phyloP scores from a whole-genome alignment of 2,329 filamentous ascomycete species.

The Canariomyces notabilis region DNA sequence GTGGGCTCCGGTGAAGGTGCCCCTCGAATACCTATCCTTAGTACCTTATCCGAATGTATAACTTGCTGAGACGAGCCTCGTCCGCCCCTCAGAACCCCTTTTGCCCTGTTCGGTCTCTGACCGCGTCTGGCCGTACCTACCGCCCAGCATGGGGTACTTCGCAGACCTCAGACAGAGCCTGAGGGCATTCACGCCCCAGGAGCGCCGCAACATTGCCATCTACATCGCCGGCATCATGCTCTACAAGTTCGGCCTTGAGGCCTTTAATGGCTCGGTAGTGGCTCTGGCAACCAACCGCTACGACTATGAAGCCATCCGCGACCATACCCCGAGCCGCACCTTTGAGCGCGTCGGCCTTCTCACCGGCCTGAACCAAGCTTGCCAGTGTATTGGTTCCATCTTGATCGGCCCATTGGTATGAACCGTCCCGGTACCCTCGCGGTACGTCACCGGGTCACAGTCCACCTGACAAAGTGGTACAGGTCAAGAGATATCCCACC shows the following conservation, averaged over 20 bases:
- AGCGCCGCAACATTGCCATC: constrained; percentile 41
- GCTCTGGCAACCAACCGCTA: constrained; percentile 46
- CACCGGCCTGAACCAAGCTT: constrained; percentile 45
- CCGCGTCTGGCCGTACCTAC: background rate
- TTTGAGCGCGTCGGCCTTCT: constrained; percentile 44
- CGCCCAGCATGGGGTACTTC: constrained; percentile 16
- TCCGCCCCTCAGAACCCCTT: too few species aligned
- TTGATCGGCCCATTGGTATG: constrained; percentile 47
- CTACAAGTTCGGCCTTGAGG: constrained; percentile 48
- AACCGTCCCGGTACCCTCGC: too few species aligned
- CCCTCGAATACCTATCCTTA: too few species aligned
- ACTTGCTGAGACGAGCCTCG: too few species aligned
- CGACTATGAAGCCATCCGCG: constrained; percentile 37
- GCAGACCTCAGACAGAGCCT: constrained; percentile 12
- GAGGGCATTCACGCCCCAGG: constrained; percentile 27
- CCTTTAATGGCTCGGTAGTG: constrained; percentile 46
- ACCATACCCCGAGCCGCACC: constrained; percentile 31
- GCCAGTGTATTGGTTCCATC: constrained; percentile 46
- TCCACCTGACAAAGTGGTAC: background rate
- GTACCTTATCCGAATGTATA: too few species aligned
- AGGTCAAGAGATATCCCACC: constrained; percentile 36
- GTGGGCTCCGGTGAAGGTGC: too few species aligned
- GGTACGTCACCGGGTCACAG: too few species aligned
- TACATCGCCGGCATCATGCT: constrained; percentile 48
- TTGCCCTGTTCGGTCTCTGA: background rate